Evolutionary conservation across 108 stramenopile genomes (phyloP).

Genomic region (Nannochloropsis salina): DNA sequence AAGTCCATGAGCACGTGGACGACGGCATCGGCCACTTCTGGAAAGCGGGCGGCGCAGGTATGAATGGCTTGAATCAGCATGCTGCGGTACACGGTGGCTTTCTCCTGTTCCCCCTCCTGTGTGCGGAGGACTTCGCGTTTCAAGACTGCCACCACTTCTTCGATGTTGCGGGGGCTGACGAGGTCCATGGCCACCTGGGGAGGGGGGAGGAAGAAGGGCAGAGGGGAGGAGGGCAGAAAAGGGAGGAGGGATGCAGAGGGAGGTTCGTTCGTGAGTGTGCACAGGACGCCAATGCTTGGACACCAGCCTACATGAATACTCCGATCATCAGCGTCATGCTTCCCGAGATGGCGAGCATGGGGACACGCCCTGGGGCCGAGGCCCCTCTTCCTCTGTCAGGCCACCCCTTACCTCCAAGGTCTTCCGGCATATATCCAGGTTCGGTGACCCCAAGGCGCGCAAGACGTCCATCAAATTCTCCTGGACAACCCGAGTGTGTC

Average conservation of each 20-base stretch:
- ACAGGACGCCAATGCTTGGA: no score
- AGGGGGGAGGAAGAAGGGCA: background rate
- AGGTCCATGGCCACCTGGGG: conserved; percentile 71
- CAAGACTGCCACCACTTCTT: conserved; percentile 81
- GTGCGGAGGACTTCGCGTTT: conserved; percentile 93
- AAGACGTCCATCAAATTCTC: conserved; percentile 96
- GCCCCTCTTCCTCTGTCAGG: background rate
- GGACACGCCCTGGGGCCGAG: background rate
- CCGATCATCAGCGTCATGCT: no score
- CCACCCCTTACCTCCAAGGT: conserved; percentile 60
- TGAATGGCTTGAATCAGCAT: conserved; percentile 93
- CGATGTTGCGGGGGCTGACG: conserved; percentile 83
- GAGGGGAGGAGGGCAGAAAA: background rate
- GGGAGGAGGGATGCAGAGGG: background rate
- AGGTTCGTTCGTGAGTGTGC: background rate
- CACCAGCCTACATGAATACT: no score
- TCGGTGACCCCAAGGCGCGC: conserved; percentile 79
- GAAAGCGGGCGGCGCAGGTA: conserved; percentile 84
- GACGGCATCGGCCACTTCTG: conserved; percentile 85
- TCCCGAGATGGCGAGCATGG: background rate
- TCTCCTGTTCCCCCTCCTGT: conserved; percentile 70
- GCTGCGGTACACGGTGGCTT: conserved; percentile 78
- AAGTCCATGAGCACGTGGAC: conserved; percentile 94
- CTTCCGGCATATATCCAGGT: conserved; percentile 94
- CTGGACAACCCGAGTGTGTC: conserved; percentile 89